Evolutionary conservation across 257 asterid genomes (phyloP), one percentile per base, ranked within the genome.

Genomic region (Henckelia pumila): DNA sequence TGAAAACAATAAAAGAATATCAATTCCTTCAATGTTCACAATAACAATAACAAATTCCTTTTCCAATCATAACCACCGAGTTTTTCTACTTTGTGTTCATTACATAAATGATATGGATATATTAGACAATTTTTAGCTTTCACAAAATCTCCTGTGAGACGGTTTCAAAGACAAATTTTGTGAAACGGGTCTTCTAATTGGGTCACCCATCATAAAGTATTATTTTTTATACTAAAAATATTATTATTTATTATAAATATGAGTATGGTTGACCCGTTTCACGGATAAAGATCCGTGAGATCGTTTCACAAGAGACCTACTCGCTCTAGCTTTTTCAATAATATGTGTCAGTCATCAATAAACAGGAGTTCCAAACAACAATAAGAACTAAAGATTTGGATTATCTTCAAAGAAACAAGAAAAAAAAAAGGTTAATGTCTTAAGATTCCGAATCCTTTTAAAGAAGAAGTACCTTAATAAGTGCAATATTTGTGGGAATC

Each of bases 401-500:
- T 40, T 0, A 29, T 64, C 23, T 19, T 47, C 30, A 52, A 28
- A 28, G 29, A 59, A 64, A 47, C 22, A 63, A 59, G 44, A 8
- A 69, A 66, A 20, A 8, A 69, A 66, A 20, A 67, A 35, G n/a
- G 63, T 29, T 2, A 28, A 56, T 0, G 16, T 23, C 14, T 63
- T 68, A 24, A 24, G 13, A 21, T 24, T 58, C 67, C 16, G 5
- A 67, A 66, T 22, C 59, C 22, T 9, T 58, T 6, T 57, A 23
- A 63, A 21, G 22, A 8, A n/a, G 24, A 21, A 52, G 70, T 84
- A 92, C 99, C 99, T 94, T 94, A 72, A 94, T 93, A 35, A 91
- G 95, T 29, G 97, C 97, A 79, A 94, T 80, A 69, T 94, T 94
- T 61, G 84, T 91, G 8, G 93, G 99, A 80, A 94, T 72, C 49